Evolutionary conservation across 2,329 filamentous ascomycete genomes (phyloP).

Genomic region (Diplodia scrobiculata): DNA sequence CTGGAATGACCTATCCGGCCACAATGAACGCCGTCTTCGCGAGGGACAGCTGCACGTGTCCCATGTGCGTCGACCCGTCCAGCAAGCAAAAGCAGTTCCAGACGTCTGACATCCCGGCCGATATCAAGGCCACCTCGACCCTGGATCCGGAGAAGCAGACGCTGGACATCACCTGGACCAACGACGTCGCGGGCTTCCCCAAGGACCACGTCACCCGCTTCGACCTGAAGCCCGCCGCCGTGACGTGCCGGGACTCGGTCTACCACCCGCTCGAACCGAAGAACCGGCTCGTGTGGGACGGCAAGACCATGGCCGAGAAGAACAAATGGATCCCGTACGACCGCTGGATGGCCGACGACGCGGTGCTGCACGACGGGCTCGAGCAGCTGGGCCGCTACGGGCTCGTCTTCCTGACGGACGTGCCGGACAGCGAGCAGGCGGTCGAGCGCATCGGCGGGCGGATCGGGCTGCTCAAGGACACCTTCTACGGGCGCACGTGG

Average conservation of each 20-base stretch:
- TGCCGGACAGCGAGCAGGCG: constrained; percentile 67
- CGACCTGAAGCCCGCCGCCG: constrained; percentile 32
- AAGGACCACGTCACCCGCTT: constrained; percentile 46
- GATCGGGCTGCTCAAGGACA: constrained; percentile 78
- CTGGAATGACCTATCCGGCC: constrained; percentile 1
- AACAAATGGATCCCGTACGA: constrained; percentile 66
- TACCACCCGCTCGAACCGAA: constrained; percentile 34
- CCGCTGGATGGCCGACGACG: constrained; percentile 67
- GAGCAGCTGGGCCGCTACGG: constrained; percentile 66
- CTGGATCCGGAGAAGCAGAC: constrained; percentile 47
- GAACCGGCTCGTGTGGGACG: constrained; percentile 36
- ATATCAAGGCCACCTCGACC: constrained; percentile 42
- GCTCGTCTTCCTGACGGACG: constrained; percentile 72
- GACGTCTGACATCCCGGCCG: constrained; percentile 62
- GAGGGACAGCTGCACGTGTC: constrained; percentile 62
- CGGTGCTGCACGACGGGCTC: constrained; percentile 63
- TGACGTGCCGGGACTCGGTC: constrained; percentile 30
- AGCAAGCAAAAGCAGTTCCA: constrained; percentile 67
- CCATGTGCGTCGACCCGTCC: constrained; percentile 59
- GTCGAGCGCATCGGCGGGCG: constrained; percentile 69
- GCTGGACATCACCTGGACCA: constrained; percentile 63
- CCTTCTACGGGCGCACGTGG: constrained; percentile 90
- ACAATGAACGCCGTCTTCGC: constrained; percentile 18
- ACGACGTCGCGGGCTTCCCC: constrained; percentile 54
- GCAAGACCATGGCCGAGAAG: constrained; percentile 46